These are phyloP conservation scores for Fusarium goolgardi DNA, from an alignment of 2,329 filamentous ascomycete genomes.

Conservation along the genomic window DNA sequence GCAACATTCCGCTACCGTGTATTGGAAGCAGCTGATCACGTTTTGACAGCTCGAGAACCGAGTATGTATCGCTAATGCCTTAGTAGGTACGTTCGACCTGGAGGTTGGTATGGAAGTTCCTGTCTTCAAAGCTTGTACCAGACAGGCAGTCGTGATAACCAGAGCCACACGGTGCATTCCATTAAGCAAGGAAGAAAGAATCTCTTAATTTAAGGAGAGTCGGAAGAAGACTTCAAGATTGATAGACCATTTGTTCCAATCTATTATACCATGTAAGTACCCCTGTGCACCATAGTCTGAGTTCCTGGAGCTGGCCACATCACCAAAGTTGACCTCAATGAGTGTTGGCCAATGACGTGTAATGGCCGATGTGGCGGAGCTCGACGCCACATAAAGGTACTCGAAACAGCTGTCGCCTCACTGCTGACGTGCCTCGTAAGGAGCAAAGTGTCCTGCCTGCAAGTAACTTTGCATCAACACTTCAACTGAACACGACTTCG, in stretches of 20 bases:
- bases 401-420: slow-evolving; percentile 46
- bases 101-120: neutral
- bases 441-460: slow-evolving; percentile 46
- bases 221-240: neutral
- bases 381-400: slow-evolving; percentile 38
- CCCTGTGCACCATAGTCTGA: neutral
- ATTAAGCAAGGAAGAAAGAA: neutral
- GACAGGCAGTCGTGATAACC: neutral
- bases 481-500: slow-evolving; percentile 10
- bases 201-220: neutral
- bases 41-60: neutral
- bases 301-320: neutral
- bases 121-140: neutral
- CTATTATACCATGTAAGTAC: neutral
- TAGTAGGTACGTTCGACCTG: neutral
- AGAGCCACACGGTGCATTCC: neutral
- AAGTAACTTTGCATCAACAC: slow-evolving; percentile 31
- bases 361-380: slow-evolving; percentile 40
- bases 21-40: neutral
- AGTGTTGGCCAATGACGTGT: slow-evolving; percentile 25
- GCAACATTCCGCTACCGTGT: neutral
- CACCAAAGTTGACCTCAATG: neutral
- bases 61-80: neutral
- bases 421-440: slow-evolving; percentile 44
- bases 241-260: neutral